Conservation (phyloP, 2,329 filamentous ascomycete genomes). For the Colletotrichum eleusines region DNA sequence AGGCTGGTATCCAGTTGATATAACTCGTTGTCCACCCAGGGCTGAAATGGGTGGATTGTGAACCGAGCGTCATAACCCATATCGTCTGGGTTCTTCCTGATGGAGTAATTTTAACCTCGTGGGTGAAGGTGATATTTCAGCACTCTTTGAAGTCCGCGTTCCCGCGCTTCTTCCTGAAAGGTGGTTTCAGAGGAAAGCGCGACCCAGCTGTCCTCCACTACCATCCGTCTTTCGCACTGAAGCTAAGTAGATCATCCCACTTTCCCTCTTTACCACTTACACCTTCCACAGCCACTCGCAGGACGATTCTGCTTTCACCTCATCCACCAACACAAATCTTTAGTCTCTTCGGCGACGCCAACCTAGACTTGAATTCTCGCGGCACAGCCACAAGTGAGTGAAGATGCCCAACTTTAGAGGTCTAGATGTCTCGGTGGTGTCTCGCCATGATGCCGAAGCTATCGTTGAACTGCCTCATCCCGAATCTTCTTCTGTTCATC, state of each 20-base stretch:
- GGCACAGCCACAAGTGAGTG: neutral
- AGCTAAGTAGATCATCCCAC: neutral
- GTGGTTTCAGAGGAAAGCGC: neutral
- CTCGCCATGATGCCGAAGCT: constrained; percentile 50
- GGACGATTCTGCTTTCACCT: neutral
- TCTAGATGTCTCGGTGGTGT: constrained; percentile 59
- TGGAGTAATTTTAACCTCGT: too few species aligned
- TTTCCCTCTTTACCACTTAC: neutral
- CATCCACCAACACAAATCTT: neutral
- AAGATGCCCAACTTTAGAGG: constrained; percentile 64
- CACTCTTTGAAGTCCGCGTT: neutral
- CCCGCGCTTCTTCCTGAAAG: neutral
- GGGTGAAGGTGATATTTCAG: neutral
- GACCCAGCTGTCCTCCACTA: neutral
- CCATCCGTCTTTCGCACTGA: neutral
- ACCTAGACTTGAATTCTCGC: neutral
- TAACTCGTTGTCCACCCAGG: neutral
- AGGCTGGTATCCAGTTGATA: neutral
- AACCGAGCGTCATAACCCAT: neutral
- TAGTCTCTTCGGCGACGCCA: neutral
- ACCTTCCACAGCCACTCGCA: neutral
- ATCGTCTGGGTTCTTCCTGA: neutral
- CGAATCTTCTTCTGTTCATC: constrained; percentile 59
- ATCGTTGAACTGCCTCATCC: constrained; percentile 69
- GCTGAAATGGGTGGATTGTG: neutral